Conservation (phyloP, 2,329 filamentous ascomycete genomes). For the Cercospora canescens region DNA sequence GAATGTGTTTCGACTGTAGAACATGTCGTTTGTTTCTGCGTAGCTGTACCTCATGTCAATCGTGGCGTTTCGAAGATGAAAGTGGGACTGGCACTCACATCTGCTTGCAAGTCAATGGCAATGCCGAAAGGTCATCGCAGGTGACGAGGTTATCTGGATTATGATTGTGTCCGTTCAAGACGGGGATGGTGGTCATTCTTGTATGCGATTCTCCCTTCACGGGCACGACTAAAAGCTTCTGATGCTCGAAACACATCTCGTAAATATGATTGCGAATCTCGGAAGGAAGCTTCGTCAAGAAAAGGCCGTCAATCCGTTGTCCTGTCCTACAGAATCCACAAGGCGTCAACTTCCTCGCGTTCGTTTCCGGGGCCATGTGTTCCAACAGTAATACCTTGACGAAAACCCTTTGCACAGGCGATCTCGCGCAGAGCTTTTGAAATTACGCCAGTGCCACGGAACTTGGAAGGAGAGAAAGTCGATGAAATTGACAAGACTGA, state of each 20-base stretch:
- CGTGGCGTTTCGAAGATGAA: neutral
- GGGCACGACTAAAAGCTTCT: neutral
- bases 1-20: neutral
- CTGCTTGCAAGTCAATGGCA: conserved; percentile 2
- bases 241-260: neutral
- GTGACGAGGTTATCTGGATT: neutral
- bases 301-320: neutral
- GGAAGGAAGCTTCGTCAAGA: neutral
- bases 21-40: neutral
- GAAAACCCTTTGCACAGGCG: neutral
- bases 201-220: neutral
- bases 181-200: neutral
- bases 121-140: neutral
- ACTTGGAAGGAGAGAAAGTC: neutral
- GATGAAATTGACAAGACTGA: neutral
- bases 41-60: neutral
- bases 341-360: neutral
- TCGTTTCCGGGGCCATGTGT: neutral
- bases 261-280: neutral
- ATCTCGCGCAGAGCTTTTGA: neutral
- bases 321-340: neutral
- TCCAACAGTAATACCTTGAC: neutral
- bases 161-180: neutral
- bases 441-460: neutral
- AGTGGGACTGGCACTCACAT: neutral